A percentile compares a stretch with the other conserved stretches of the same genome.
These are phyloP conservation scores for Neonectria coccinea DNA, from an alignment of 2,329 filamentous ascomycete genomes.

Conservation along the genomic window DNA sequence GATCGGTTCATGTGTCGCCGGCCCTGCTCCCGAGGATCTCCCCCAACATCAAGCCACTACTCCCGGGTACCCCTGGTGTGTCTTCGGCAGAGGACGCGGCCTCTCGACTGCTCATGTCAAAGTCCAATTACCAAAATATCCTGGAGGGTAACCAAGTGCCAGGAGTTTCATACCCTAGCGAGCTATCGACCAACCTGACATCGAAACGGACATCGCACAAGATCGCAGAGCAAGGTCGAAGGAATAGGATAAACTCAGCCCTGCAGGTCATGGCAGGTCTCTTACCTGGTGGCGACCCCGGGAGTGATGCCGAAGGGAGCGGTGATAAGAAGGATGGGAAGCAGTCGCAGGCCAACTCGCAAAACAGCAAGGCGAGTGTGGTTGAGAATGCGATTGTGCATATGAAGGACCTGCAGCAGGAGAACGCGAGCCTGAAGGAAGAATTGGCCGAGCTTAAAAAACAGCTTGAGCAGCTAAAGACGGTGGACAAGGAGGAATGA, in stretches of 20 bases:
- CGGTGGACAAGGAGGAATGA: slow-evolving; percentile 26
- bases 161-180: slow-evolving; percentile 89
- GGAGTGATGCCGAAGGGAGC: slow-evolving; percentile 54
- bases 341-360: slow-evolving; percentile 62
- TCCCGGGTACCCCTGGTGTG: slow-evolving; percentile 70
- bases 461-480: slow-evolving; percentile 47
- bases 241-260: slow-evolving; percentile 95
- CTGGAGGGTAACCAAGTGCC: slow-evolving; percentile 92
- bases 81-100: slow-evolving; percentile 69
- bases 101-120: slow-evolving; percentile 85
- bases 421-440: slow-evolving; percentile 76
- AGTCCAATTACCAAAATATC: slow-evolving; percentile 98
- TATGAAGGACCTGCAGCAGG: slow-evolving; percentile 84
- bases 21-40: slow-evolving; percentile 90
- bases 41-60: slow-evolving; percentile 90
- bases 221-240: slow-evolving; percentile 93
- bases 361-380: slow-evolving; percentile 93
- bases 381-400: slow-evolving; percentile 98
- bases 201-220: slow-evolving; percentile 98
- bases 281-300: slow-evolving; percentile 70
- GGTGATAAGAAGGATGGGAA: slow-evolving; percentile 63
- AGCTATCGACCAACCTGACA: slow-evolving; percentile 91
- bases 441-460: slow-evolving; percentile 59
- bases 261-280: slow-evolving; percentile 90
- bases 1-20: slow-evolving; percentile 83